These are phyloP conservation scores for Escallonia rubra DNA, from an alignment of 129 eudicot genomes.

Conservation along the genomic window DNA sequence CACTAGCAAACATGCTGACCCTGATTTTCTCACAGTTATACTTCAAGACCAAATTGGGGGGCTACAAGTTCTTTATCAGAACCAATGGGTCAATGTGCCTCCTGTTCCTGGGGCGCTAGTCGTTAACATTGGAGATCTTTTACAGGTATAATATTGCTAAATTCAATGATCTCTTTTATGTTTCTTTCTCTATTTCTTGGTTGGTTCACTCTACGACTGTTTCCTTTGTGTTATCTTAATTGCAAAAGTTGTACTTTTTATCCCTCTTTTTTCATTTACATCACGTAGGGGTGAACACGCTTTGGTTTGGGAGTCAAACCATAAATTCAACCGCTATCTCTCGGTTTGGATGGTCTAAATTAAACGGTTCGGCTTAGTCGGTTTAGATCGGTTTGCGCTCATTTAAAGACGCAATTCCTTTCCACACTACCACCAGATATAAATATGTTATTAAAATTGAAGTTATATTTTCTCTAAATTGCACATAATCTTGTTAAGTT, in stretches of 20 bases:
- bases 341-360: no score
- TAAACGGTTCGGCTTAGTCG: no score
- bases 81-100: conserved; percentile 58
- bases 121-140: conserved; percentile 55
- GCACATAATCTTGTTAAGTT: no score
- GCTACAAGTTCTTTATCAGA: conserved; percentile 54
- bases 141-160: conserved; percentile 35
- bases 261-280: neutral
- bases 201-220: neutral
- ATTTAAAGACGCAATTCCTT: no score
- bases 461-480: no score
- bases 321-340: no score
- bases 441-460: no score
- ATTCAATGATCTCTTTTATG: neutral
- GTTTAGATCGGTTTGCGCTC: no score
- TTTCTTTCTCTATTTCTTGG: neutral
- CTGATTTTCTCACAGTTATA: conserved; percentile 49
- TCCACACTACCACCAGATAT: no score
- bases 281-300: no score
- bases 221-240: neutral
- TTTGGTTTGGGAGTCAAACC: no score
- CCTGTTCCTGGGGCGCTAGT: conserved; percentile 56
- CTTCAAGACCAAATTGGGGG: conserved; percentile 65
- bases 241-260: neutral
- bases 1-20: conserved; percentile 45